A percentile compares a stretch with the other conserved stretches of the same genome.
Evolutionary conservation across 2,329 filamentous ascomycete species (phyloP).

Genomic region (Juglanconis sp.): DNA sequence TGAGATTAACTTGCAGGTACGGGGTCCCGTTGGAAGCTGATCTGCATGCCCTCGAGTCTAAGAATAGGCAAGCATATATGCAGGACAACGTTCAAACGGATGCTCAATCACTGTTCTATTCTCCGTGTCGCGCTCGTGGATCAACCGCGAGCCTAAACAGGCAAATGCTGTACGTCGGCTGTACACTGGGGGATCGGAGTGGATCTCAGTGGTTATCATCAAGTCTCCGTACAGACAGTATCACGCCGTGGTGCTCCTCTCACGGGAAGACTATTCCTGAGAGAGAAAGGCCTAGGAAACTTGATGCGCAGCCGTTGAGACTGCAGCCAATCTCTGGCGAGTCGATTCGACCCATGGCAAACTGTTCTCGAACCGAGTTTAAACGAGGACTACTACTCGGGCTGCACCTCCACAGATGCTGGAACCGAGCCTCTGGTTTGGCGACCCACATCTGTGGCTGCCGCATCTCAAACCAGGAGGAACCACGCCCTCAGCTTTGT

Average conservation of each 20-base stretch:
- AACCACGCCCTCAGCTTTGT: constrained; percentile 1
- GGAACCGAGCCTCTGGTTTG: neutral
- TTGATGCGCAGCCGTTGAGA: neutral
- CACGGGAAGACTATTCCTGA: no score
- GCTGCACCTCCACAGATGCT: neutral
- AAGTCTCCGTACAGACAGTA: no score
- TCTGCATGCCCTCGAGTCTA: neutral
- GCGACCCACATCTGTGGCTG: neutral
- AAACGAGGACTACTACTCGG: neutral
- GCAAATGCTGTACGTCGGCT: neutral
- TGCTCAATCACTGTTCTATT: neutral
- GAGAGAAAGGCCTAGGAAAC: neutral
- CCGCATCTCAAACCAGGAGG: constrained; percentile 2
- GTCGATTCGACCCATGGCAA: neutral
- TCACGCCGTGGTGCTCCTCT: no score
- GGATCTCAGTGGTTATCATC: neutral
- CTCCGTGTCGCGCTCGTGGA: neutral
- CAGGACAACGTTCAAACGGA: neutral
- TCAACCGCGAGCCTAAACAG: neutral
- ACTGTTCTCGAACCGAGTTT: neutral
- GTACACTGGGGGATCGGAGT: neutral
- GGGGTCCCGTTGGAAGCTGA: neutral
- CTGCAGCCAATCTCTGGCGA: neutral
- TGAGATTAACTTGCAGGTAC: neutral
- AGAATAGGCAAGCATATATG: neutral